Evolutionary conservation across 2,329 filamentous ascomycete species (phyloP), one percentile per base, ranked within the genome.

Genomic region (Colletotrichum siamense): DNA sequence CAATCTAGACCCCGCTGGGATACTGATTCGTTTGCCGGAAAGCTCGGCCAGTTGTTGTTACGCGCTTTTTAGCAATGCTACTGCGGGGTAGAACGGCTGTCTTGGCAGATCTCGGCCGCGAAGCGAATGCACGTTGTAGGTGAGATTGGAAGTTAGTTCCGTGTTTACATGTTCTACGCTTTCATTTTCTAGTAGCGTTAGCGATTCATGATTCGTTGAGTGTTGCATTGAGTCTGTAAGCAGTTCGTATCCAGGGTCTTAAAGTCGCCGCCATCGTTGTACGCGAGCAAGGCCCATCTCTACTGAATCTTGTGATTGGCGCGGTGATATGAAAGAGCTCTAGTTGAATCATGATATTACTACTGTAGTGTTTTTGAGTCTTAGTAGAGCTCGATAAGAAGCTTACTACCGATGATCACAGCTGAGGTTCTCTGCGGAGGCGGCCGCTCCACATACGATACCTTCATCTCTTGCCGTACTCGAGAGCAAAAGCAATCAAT

Each of bases 11-110:
- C 32, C 36, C 12, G 13, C 34, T 32, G 3, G 44, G 22, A 32
- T 9, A 18, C 15, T 26, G 24, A 52, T 15, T 34, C 30, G 26
- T 18, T 30, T 16, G 30, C 16, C 68, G 36, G 34, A 32, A 16
- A 22, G 26, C n/a, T 70, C n/a, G 26, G 68, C 22, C 68, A 70
- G 32, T 55, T 22, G 22, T 39, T n/a, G 18, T 24, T 3, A 15
- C 16, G 12, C 34, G 16, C 13, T 36, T 24, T 52, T n/a, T n/a
- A 24, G 36, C 62, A 39, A n/a, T 73, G 70, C 63, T 52, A 73
- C 70, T 39, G 70, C 70, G 70, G 70, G 70, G 70, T 73, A 61
- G 63, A 34, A 36, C 7, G 5, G 18, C 26, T 34, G 34, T 62
- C 63, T 73, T 68, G 52, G 70, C 70, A 52, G 15, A 36, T 5